Evolutionary conservation across 352 stramenopile genomes (phyloP).

Genomic region (Globisporangium recalcitrans): DNA sequence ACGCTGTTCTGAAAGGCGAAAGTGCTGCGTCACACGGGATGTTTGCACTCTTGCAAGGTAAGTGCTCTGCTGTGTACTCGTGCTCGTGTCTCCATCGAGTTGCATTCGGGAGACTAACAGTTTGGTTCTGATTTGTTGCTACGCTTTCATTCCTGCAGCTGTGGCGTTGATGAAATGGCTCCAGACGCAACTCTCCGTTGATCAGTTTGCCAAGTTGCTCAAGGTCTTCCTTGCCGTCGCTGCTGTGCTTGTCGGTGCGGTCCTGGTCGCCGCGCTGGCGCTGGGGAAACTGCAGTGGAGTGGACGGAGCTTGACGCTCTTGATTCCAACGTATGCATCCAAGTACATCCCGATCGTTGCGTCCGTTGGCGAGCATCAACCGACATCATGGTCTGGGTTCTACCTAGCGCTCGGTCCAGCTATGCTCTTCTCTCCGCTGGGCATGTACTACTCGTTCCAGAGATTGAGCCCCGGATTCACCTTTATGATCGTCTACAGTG

Average conservation of each 20-base stretch:
- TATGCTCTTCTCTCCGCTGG: slow-evolving; percentile 86
- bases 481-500: slow-evolving; percentile 92
- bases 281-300: slow-evolving; percentile 87
- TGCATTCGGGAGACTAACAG: not conserved
- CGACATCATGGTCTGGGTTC: slow-evolving; percentile 88
- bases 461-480: slow-evolving; percentile 58
- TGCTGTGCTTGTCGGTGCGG: slow-evolving; percentile 27
- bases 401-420: slow-evolving; percentile 90
- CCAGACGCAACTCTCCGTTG: slow-evolving; percentile 36
- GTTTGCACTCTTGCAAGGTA: slow-evolving; percentile 90
- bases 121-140: not conserved
- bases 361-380: slow-evolving; percentile 93
- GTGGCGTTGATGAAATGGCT: slow-evolving; percentile 56
- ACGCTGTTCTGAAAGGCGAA: slow-evolving; percentile 88
- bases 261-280: slow-evolving; percentile 47
- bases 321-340: slow-evolving; percentile 91
- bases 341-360: slow-evolving; percentile 96
- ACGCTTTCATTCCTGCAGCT: slow-evolving; percentile 19
- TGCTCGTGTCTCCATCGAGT: not conserved
- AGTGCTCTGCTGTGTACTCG: slow-evolving; percentile 9
- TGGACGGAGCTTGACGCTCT: slow-evolving; percentile 86
- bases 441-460: slow-evolving; percentile 85
- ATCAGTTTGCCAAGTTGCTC: slow-evolving; percentile 45
- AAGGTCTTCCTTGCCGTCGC: slow-evolving; percentile 29
- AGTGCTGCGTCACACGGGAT: slow-evolving; percentile 78